phyloP scores from a whole-genome alignment of 768 basidiomycete genomes.

The Suillus alpinus region DNA sequence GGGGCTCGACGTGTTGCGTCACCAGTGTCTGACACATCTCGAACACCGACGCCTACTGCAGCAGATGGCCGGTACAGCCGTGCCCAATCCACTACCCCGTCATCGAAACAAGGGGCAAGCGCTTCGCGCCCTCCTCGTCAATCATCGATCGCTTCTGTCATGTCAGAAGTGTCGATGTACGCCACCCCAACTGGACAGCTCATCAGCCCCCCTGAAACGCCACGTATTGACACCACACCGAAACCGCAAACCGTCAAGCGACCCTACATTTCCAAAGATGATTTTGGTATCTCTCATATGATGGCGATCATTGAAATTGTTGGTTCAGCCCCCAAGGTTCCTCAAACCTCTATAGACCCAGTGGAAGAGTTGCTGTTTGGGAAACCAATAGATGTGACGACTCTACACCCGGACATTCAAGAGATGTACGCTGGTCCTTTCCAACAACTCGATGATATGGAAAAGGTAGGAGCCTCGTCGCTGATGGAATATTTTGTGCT shows the following conservation, averaged over 20 bases:
- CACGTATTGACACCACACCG: slow-evolving; percentile 17
- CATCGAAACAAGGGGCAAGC: slow-evolving; percentile 27
- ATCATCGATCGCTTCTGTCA: slow-evolving; percentile 71
- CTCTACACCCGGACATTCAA: slow-evolving; percentile 67
- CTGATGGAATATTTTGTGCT: not conserved
- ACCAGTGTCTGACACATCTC: slow-evolving; percentile 22
- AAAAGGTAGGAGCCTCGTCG: slow-evolving; percentile 50
- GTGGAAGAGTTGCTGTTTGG: slow-evolving; percentile 78
- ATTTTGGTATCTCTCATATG: slow-evolving; percentile 86
- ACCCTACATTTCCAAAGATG: slow-evolving; percentile 63
- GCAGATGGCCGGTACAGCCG: slow-evolving; percentile 11
- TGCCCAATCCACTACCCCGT: slow-evolving; percentile 24
- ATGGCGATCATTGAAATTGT: slow-evolving; percentile 81
- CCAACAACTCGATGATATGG: slow-evolving; percentile 75
- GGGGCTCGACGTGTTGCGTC: slow-evolving; percentile 21
- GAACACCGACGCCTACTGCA: slow-evolving; percentile 26
- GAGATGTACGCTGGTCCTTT: slow-evolving; percentile 71
- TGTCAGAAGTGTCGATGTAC: slow-evolving; percentile 56
- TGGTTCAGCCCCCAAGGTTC: slow-evolving; percentile 38
- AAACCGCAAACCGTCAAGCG: slow-evolving; percentile 40
- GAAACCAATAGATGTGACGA: slow-evolving; percentile 52
- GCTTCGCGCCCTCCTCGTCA: slow-evolving; percentile 43
- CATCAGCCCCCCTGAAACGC: slow-evolving; percentile 21
- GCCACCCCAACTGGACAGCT: slow-evolving; percentile 39
- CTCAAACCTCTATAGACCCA: slow-evolving; percentile 47